Conservation (phyloP, 1,284 basidiomycete species). For the Psilocybe mexicana region DNA sequence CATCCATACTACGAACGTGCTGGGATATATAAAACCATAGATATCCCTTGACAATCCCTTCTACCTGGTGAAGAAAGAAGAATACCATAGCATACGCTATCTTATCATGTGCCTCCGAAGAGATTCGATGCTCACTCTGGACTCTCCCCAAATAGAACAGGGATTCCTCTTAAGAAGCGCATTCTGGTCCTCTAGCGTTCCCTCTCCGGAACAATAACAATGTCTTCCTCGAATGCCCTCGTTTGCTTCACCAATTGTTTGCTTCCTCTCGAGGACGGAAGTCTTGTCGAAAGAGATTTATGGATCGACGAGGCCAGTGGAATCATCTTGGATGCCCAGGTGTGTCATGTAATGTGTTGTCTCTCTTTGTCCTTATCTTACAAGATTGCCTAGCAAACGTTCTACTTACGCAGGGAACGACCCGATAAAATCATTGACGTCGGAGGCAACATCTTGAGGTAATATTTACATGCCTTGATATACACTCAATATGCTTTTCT, state of each 20-base stretch:
- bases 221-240: conserved; percentile 56
- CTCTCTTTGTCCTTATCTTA: not conserved
- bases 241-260: conserved; percentile 86
- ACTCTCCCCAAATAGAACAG: conserved; percentile 18
- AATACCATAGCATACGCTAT: conserved; percentile 5
- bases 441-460: conserved; percentile 64
- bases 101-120: conserved; percentile 18
- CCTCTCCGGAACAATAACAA: conserved; percentile 16
- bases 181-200: not conserved
- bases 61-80: not conserved
- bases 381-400: conserved; percentile 50
- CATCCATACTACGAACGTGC: conserved; percentile 8
- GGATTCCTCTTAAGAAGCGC: conserved; percentile 13
- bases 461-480: not conserved
- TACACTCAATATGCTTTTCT: not conserved
- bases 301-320: conserved; percentile 72
- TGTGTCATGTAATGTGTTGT: conserved; percentile 23
- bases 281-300: conserved; percentile 66
- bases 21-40: not conserved
- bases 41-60: too few relatives aligned
- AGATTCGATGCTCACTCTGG: conserved; percentile 9
- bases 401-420: conserved; percentile 61
- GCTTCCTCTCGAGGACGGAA: conserved; percentile 75
- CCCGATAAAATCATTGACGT: conserved; percentile 67
- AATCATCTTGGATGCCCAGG: conserved; percentile 73